Evolutionary conservation across 495 filamentous ascomycete species (phyloP).

Genomic region (Penicillium paxilli): DNA sequence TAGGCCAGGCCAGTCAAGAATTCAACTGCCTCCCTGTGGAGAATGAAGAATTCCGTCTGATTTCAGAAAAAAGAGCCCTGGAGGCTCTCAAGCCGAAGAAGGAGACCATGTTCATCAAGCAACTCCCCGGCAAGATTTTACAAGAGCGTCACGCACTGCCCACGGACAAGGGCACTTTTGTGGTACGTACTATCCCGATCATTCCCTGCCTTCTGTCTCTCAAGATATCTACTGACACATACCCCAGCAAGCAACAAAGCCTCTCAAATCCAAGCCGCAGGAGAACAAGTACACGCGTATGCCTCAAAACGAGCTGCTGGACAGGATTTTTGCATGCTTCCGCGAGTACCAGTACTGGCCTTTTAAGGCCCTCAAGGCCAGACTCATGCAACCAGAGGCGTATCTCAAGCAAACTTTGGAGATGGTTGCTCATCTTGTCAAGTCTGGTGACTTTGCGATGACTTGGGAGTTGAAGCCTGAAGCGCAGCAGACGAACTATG

Average conservation of each 20-base stretch:
- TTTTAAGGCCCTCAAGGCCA: constrained; percentile 73
- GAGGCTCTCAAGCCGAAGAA: constrained; percentile 64
- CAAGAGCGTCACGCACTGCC: constrained; percentile 40
- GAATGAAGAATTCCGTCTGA: constrained; percentile 67
- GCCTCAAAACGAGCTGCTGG: constrained; percentile 80
- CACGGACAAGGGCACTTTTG: constrained; percentile 36
- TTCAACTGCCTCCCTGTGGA: constrained; percentile 73
- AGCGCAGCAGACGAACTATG: constrained; percentile 58
- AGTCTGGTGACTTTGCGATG: constrained; percentile 77
- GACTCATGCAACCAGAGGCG: constrained; percentile 80
- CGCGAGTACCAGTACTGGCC: constrained; percentile 83
- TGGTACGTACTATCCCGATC: constrained; percentile 32
- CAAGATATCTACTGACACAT: background rate
- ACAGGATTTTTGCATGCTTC: constrained; percentile 80
- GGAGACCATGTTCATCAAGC: constrained; percentile 44
- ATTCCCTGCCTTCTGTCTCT: background rate
- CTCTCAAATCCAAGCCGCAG: constrained; percentile 47
- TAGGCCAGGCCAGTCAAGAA: constrained; percentile 72
- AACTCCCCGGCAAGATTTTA: constrained; percentile 38
- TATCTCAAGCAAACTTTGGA: constrained; percentile 85
- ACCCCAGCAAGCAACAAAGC: constrained; percentile 37
- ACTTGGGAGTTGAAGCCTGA: constrained; percentile 81
- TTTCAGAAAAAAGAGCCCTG: constrained; percentile 60
- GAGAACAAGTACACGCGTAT: constrained; percentile 86
- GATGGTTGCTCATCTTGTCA: constrained; percentile 76